Percentiles rank a stretch among this genome's conserved stretches.
Conservation (phyloP, 768 basidiomycete species). For the Leccinellum rugosiceps region DNA sequence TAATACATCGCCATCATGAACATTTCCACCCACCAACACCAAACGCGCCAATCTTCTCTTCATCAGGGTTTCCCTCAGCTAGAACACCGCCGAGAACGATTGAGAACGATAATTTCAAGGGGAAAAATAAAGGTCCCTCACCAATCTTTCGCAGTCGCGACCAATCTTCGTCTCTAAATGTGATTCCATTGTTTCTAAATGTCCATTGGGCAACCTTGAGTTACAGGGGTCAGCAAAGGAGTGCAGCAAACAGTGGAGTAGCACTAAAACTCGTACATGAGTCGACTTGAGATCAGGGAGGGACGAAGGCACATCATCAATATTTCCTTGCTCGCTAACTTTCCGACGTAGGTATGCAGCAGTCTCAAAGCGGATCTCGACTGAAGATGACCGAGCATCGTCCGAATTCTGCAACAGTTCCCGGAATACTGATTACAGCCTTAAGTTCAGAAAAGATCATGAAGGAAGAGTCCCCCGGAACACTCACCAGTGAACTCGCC, state of each 20-base stretch:
- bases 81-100: background rate
- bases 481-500: slow-evolving; percentile 80
- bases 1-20: background rate
- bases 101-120: background rate
- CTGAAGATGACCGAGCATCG: slow-evolving; percentile 74
- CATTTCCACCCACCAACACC: slow-evolving; percentile 18
- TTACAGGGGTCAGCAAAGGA: background rate
- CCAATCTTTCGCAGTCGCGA: slow-evolving; percentile 18
- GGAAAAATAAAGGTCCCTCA: background rate
- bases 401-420: slow-evolving; percentile 96
- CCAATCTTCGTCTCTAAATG: slow-evolving; percentile 51
- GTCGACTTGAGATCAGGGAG: slow-evolving; percentile 68
- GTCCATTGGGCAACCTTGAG: slow-evolving; percentile 73
- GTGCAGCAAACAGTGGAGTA: background rate
- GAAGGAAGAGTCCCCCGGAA: background rate
- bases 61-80: slow-evolving; percentile 27
- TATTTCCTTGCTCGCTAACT: slow-evolving; percentile 4
- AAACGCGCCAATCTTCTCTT: slow-evolving; percentile 26
- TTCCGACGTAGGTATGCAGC: slow-evolving; percentile 39
- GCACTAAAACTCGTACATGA: slow-evolving; percentile 37
- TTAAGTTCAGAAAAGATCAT: background rate
- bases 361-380: slow-evolving; percentile 81
- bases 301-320: slow-evolving; percentile 7
- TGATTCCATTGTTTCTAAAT: slow-evolving; percentile 84
- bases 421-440: slow-evolving; percentile 47